These are phyloP conservation scores for Mesembryanthemum crystallinum DNA, from an alignment of 148 eudicot genomes.

Conservation along the genomic window DNA sequence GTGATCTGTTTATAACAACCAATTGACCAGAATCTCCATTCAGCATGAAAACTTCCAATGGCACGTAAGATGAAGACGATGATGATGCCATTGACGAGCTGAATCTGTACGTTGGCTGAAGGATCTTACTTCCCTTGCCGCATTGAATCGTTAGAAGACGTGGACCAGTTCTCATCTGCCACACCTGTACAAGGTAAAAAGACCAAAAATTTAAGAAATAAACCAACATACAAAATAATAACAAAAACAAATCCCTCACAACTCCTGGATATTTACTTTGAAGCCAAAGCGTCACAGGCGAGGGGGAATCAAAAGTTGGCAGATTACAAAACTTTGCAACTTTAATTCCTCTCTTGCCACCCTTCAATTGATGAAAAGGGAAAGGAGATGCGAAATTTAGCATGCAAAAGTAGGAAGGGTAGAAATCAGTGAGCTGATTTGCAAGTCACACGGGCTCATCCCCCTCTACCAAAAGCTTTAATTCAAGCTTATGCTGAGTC, in stretches of 20 bases:
- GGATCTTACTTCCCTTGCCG: constrained; percentile 78
- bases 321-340: neutral
- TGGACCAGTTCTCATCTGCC: constrained; percentile 98
- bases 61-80: constrained; percentile 56
- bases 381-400: neutral
- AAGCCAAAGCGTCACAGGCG: neutral
- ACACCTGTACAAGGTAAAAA: constrained; percentile 45
- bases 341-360: neutral
- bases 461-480: too few species aligned
- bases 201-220: neutral
- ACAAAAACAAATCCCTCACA: neutral
- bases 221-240: neutral
- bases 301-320: too few species aligned
- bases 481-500: too few species aligned
- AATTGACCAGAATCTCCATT: constrained; percentile 93
- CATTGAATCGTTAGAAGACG: constrained; percentile 68
- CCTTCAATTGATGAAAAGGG: neutral
- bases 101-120: constrained; percentile 92
- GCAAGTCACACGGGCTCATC: too few species aligned
- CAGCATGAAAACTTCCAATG: constrained; percentile 79
- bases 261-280: neutral
- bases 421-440: neutral
- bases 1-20: constrained; percentile 62
- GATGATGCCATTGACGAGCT: constrained; percentile 45
- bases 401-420: neutral